phyloP scores from a whole-genome alignment of 768 basidiomycete genomes.

The Clavulina sp. region DNA sequence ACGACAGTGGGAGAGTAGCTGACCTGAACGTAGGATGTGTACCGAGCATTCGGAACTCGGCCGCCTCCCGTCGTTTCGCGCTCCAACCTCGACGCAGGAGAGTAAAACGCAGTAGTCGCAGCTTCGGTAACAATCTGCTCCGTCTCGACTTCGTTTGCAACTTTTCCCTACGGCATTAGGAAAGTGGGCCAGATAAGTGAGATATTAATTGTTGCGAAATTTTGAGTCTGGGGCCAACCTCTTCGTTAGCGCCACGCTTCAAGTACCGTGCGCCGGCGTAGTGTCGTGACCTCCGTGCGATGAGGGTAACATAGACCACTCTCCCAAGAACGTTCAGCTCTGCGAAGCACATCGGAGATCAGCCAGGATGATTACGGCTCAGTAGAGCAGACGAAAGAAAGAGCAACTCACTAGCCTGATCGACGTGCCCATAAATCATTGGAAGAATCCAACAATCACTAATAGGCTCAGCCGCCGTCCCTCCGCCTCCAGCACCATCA shows the following conservation, averaged over 20 bases:
- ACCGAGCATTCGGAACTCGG: slow-evolving; percentile 48
- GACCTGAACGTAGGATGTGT: slow-evolving; percentile 90
- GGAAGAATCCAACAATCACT: slow-evolving; percentile 95
- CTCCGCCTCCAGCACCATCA: slow-evolving; percentile 6
- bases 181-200: not conserved
- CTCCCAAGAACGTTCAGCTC: slow-evolving; percentile 82
- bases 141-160: slow-evolving; percentile 97
- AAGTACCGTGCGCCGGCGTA: slow-evolving; percentile 91
- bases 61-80: slow-evolving; percentile 5
- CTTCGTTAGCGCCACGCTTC: slow-evolving; percentile 85
- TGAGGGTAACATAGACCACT: slow-evolving; percentile 83
- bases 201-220: not conserved
- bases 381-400: not conserved
- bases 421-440: slow-evolving; percentile 87
- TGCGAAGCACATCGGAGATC: slow-evolving; percentile 22
- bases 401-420: slow-evolving; percentile 79
- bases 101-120: slow-evolving; percentile 76
- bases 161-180: slow-evolving; percentile 54
- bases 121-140: slow-evolving; percentile 94
- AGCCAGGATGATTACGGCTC: not conserved
- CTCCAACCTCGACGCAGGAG: slow-evolving; percentile 28
- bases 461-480: slow-evolving; percentile 29
- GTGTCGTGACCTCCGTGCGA: slow-evolving; percentile 84
- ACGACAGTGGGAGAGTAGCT: slow-evolving; percentile 5
- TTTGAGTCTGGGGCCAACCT: slow-evolving; percentile 31